Percentiles rank a stretch among this genome's conserved stretches.
These are phyloP conservation scores for Cryptococcus sp. DNA, from an alignment of 1,284 basidiomycete genomes.

Conservation along the genomic window DNA sequence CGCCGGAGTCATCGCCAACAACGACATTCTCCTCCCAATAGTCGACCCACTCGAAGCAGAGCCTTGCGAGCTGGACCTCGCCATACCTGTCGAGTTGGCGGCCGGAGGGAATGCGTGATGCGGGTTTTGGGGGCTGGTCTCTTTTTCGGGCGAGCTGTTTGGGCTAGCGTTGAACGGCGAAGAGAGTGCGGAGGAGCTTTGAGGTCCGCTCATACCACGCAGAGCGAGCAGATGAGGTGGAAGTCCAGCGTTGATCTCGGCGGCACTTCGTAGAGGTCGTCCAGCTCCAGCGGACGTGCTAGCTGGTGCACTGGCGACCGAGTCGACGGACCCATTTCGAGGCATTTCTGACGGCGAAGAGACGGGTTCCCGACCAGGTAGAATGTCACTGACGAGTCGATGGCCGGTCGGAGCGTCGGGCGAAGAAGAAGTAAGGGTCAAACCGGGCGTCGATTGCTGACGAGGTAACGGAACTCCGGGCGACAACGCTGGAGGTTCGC, in stretches of 20 bases:
- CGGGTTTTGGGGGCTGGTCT: conserved; percentile 1
- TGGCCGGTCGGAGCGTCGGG: conserved; percentile 9
- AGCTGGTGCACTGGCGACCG: not conserved
- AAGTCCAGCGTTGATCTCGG: not conserved
- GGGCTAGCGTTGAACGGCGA: conserved; percentile 21
- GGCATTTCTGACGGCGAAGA: not conserved
- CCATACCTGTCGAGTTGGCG: not conserved
- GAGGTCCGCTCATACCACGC: conserved; percentile 14
- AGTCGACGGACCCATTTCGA: not conserved
- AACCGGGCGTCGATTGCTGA: conserved; percentile 12
- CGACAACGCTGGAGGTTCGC: conserved; percentile 4
- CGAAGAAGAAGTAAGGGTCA: conserved; percentile 15
- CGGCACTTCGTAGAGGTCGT: not conserved
- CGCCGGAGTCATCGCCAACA: conserved; percentile 35
- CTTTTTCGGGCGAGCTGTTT: conserved; percentile 25
- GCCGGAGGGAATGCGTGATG: conserved; percentile 4
- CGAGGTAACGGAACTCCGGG: conserved; percentile 17
- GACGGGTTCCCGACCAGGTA: not conserved
- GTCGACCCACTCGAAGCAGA: not conserved
- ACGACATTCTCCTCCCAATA: conserved; percentile 20
- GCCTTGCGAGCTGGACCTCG: not conserved
- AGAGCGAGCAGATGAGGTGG: not conserved
- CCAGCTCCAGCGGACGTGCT: not conserved
- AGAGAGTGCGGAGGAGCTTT: conserved; percentile 5
- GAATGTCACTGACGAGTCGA: not conserved